Conservation (phyloP, 2,329 filamentous ascomycete species). For the Aspergillus unguis region DNA sequence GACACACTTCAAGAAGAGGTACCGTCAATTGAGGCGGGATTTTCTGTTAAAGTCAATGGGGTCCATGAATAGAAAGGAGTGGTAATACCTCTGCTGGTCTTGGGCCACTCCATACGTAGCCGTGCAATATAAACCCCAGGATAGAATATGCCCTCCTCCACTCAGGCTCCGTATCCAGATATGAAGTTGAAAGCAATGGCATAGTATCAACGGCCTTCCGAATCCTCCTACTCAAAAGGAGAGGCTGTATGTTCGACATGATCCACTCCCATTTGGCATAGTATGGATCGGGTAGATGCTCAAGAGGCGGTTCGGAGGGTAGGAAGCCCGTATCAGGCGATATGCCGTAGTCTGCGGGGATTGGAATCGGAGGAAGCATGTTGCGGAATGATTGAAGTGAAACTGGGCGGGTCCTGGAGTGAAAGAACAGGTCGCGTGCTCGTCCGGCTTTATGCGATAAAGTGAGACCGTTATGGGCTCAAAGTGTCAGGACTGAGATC, state of each 20-base stretch:
- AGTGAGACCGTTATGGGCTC: too few species aligned
- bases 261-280: slow-evolving; percentile 94
- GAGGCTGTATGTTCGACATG: slow-evolving; percentile 76
- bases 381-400: not conserved
- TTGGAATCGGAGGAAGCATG: slow-evolving; percentile 48
- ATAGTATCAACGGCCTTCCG: slow-evolving; percentile 75
- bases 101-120: slow-evolving; percentile 85
- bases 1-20: slow-evolving; percentile 73
- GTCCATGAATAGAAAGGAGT: not conserved
- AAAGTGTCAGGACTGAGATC: too few species aligned
- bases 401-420: too few species aligned
- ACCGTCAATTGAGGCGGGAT: slow-evolving; percentile 79
- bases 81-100: slow-evolving; percentile 63
- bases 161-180: slow-evolving; percentile 78
- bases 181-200: slow-evolving; percentile 76
- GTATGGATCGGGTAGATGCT: slow-evolving; percentile 79
- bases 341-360: slow-evolving; percentile 70
- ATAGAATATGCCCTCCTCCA: slow-evolving; percentile 85
- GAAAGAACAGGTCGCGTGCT: too few species aligned
- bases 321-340: slow-evolving; percentile 74
- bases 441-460: too few species aligned
- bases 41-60: slow-evolving; percentile 36
- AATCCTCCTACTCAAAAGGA: slow-evolving; percentile 81
- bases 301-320: slow-evolving; percentile 73
- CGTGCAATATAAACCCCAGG: slow-evolving; percentile 75